Conservation (phyloP, 2,329 filamentous ascomycete genomes). For the Fusarium albosuccineum region DNA sequence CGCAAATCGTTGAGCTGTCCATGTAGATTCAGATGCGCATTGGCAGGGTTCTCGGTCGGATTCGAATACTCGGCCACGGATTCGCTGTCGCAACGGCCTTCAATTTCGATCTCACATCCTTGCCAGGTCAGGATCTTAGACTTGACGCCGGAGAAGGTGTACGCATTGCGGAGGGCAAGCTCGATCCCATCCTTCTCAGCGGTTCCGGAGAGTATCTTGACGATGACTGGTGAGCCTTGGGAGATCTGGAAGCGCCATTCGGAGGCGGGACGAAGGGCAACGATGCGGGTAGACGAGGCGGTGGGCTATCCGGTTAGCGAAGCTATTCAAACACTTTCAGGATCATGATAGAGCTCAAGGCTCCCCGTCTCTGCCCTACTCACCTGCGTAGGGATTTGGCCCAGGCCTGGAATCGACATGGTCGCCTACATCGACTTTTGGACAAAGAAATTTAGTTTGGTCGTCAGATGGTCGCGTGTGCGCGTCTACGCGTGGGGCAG, state of each 20-base stretch:
- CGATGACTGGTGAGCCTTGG: slow-evolving; percentile 56
- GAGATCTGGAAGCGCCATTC: slow-evolving; percentile 86
- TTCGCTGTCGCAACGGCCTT: slow-evolving; percentile 68
- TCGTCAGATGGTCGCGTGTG: slow-evolving; percentile 22
- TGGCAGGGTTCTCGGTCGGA: slow-evolving; percentile 84
- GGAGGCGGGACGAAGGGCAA: slow-evolving; percentile 71
- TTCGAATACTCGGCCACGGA: slow-evolving; percentile 72
- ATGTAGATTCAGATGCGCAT: slow-evolving; percentile 86
- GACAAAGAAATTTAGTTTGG: slow-evolving; percentile 14
- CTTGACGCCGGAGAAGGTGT: slow-evolving; percentile 85
- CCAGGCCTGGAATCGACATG: slow-evolving; percentile 82
- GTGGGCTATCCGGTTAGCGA: slow-evolving; percentile 47
- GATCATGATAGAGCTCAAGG: neutral
- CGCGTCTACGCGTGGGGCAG: slow-evolving; percentile 41
- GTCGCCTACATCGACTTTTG: slow-evolving; percentile 51
- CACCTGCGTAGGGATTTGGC: slow-evolving; percentile 74
- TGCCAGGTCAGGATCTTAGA: slow-evolving; percentile 93
- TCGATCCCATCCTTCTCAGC: slow-evolving; percentile 97
- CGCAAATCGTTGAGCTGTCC: slow-evolving; percentile 84
- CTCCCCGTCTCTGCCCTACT: slow-evolving; percentile 38
- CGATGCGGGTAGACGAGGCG: slow-evolving; percentile 58
- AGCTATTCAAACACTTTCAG: neutral
- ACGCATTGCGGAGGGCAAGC: slow-evolving; percentile 82
- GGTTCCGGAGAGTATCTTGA: slow-evolving; percentile 80
- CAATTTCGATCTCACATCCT: slow-evolving; percentile 87